Evolutionary conservation across 257 asterid species (phyloP).

Genomic region (Solanum clarkiae): DNA sequence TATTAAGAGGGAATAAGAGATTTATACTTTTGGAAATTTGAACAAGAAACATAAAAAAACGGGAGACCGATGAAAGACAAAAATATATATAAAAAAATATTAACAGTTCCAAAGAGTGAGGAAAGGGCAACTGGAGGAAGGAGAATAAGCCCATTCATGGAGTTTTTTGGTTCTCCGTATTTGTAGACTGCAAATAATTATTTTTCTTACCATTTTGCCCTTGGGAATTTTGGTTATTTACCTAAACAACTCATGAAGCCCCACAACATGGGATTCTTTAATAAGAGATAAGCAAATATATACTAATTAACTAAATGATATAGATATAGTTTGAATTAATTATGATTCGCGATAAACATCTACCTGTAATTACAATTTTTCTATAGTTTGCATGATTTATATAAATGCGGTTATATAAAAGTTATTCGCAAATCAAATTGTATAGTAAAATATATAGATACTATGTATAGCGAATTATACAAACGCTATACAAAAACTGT

Average conservation of each 20-base stretch:
- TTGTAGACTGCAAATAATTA: not conserved
- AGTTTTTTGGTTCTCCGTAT: conserved; percentile 1
- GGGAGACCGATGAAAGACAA: not conserved
- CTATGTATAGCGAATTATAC: no score
- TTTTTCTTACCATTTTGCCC: not conserved
- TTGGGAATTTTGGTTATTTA: not conserved
- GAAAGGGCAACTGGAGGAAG: not conserved
- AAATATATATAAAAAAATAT: not conserved
- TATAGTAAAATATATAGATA: no score
- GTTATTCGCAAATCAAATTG: no score
- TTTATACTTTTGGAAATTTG: not conserved
- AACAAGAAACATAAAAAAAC: not conserved
- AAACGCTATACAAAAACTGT: no score
- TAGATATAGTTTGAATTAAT: no score
- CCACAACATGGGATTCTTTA: no score
- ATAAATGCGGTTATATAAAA: no score
- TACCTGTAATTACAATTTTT: no score
- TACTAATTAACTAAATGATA: no score
- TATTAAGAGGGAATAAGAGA: not conserved
- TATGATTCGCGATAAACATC: no score
- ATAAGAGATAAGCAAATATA: no score
- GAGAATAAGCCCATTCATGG: not conserved
- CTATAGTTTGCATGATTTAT: no score
- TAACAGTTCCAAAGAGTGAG: conserved; percentile 7
- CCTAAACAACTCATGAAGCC: not conserved